phyloP scores from a whole-genome alignment of 2,329 filamentous ascomycete species.

The Penicillium sclerotigenum region DNA sequence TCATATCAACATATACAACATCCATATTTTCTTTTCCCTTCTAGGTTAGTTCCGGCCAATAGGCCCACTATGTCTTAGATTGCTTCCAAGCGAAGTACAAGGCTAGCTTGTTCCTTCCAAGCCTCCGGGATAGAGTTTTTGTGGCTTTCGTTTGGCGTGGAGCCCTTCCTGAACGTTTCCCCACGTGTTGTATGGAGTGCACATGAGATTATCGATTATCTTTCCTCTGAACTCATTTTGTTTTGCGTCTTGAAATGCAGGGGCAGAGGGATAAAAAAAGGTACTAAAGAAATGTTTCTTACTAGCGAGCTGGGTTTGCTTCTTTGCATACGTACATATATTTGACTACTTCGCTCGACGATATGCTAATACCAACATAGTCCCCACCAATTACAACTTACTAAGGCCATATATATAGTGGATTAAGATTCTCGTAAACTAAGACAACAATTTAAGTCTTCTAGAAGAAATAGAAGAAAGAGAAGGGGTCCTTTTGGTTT shows the following conservation, averaged over 20 bases:
- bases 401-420: neutral
- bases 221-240: neutral
- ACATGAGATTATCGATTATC: too few species aligned
- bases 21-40: neutral
- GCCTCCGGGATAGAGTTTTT: neutral
- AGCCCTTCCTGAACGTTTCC: too few species aligned
- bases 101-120: neutral
- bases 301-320: neutral
- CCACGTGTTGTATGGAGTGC: too few species aligned
- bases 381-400: neutral
- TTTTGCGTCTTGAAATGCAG: neutral
- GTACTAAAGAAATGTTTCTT: neutral
- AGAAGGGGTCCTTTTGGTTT: too few species aligned
- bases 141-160: neutral
- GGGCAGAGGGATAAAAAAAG: neutral
- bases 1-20: neutral
- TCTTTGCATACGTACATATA: neutral
- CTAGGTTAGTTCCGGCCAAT: neutral
- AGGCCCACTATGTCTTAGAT: neutral
- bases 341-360: too few species aligned
- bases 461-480: neutral
- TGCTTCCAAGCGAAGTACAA: neutral
- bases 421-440: neutral
- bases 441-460: neutral
- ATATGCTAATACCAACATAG: too few species aligned